Percentiles rank a stretch among this genome's conserved stretches.
Conservation (phyloP, 495 filamentous ascomycete species). For the Chaetomium cochliodes region DNA sequence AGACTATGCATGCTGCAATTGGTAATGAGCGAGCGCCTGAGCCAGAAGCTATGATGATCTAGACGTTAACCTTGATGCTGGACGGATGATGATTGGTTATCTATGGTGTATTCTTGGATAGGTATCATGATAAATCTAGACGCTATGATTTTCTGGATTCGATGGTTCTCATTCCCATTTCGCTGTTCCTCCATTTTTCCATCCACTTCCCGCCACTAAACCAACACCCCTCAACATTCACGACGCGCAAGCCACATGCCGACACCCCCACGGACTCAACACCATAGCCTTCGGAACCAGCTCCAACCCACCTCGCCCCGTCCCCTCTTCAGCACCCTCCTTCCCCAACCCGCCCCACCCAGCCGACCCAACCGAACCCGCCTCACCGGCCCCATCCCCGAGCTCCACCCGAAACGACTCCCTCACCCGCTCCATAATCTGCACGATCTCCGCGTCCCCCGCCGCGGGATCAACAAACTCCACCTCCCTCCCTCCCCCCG, state of each 20-base stretch:
- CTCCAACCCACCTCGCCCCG: conserved; percentile 15
- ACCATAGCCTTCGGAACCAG: conserved; percentile 26
- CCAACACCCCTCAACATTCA: background rate
- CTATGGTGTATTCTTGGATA: conserved; percentile 2
- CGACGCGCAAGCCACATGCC: conserved; percentile 5
- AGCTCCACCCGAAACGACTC: conserved; percentile 32
- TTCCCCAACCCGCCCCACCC: background rate
- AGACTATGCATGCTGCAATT: background rate
- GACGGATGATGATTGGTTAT: background rate
- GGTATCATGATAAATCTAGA: background rate
- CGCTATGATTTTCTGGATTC: background rate
- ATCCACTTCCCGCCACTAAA: background rate
- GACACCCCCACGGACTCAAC: background rate
- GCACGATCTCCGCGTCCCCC: conserved; percentile 32
- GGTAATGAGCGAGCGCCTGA: background rate
- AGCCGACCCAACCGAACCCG: too few relatives aligned
- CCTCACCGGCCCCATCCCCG: background rate
- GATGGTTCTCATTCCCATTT: background rate
- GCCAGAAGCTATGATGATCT: background rate
- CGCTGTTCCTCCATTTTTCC: background rate
- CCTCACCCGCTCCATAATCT: conserved; percentile 43
- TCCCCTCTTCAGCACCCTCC: background rate
- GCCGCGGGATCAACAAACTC: conserved; percentile 41
- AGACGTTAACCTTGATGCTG: background rate
- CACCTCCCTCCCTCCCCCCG: conserved; percentile 25